Evolutionary conservation across 495 filamentous ascomycete genomes (phyloP).

Genomic region (Penicillium paxilli): DNA sequence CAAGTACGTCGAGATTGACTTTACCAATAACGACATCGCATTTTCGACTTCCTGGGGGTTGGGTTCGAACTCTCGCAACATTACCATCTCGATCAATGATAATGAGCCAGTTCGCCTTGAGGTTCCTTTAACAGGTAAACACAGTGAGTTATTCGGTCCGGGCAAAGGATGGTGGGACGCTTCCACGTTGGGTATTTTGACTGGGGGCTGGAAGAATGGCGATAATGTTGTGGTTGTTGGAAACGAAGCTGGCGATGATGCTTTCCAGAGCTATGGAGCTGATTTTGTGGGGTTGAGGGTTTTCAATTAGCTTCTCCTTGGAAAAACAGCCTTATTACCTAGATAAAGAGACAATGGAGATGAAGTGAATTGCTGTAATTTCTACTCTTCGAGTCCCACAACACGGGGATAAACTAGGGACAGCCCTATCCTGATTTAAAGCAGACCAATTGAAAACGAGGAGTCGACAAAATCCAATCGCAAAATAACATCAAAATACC

Average conservation of each 20-base stretch:
- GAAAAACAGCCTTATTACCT: too few species aligned
- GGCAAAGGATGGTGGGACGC: constrained; percentile 51
- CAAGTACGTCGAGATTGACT: constrained; percentile 47
- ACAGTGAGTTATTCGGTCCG: constrained; percentile 44
- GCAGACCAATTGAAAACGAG: too few species aligned
- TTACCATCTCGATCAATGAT: constrained; percentile 47
- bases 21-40: constrained; percentile 54
- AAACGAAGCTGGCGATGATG: constrained; percentile 32
- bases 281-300: constrained; percentile 41
- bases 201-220: constrained; percentile 44
- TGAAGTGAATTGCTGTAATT: too few species aligned
- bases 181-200: constrained; percentile 40
- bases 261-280: constrained; percentile 33
- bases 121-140: constrained; percentile 47
- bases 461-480: too few species aligned
- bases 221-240: constrained; percentile 40
- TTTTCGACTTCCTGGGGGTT: constrained; percentile 40
- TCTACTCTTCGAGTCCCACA: too few species aligned
- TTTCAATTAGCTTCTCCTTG: constrained; percentile 18
- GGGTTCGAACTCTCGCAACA: constrained; percentile 46
- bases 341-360: too few species aligned
- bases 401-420: too few species aligned
- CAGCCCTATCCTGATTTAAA: too few species aligned
- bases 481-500: not conserved
- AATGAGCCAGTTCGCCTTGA: constrained; percentile 40